Evolutionary conservation across 2,329 filamentous ascomycete genomes (phyloP), one percentile per base, ranked within the genome.

Genomic region (Botrytis elliptica): DNA sequence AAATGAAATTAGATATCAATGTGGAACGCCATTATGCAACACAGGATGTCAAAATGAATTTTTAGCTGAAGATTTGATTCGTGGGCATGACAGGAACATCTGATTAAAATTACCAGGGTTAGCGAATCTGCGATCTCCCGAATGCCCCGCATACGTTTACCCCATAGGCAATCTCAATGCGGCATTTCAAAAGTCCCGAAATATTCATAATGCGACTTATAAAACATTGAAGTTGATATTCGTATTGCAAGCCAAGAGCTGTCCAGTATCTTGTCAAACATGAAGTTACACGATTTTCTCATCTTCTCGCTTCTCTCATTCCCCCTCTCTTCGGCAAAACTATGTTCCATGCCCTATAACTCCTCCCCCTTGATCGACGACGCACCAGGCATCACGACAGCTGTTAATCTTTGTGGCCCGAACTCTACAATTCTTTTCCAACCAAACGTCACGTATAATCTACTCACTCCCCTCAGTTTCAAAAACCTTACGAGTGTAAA

Each of bases 291-390:
- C 6, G 38, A 55, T 10, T 5, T 65, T n/a, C 38, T 72, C n/a
- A 7, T 12, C 38, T 22, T 66, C 38, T 57, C 60, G 33, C 46
- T 72, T 18, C 46, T 72, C n/a, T n/a, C n/a, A 46, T 22, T 67
- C 60, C 4, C 70, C 62, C 38, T n/a, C 46, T 55, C 62, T 9
- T 42, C 60, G 8, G 60, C 60, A 33, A 72, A 72, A 67, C 4
- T 42, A 42, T 72, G 70, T 59, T 4, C 38, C 38, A 67, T 72
- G 70, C 70, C 70, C n/a, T 72, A 67, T 25, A 16, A 67, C 22
- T 60, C 62, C 40, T 44, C 49, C 1, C 71, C 71, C 5, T 33
- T 44, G 6, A 40, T 57, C 49, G 63, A 72, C n/a, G 62, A 55
- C 40, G 29, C 71, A 10, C 62, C 70, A 3, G 44, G 8, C n/a